Evolutionary conservation across 1,284 basidiomycete species (phyloP).

Genomic region (Athelia sp.): DNA sequence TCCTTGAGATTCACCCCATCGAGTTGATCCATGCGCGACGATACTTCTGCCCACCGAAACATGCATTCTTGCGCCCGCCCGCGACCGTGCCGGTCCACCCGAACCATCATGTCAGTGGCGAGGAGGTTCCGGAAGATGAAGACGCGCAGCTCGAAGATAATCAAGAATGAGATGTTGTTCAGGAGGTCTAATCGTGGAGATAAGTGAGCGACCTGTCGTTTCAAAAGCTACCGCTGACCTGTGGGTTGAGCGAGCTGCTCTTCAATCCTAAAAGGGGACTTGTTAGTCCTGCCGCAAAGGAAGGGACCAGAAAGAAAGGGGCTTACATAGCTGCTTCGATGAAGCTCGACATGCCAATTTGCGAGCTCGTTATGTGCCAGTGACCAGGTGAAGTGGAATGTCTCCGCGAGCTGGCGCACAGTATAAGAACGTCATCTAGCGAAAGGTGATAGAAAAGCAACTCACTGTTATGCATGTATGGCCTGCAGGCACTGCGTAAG

Average conservation of each 20-base stretch:
- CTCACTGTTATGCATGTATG: slow-evolving; percentile 85
- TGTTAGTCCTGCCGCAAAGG: slow-evolving; percentile 1
- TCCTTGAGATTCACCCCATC: slow-evolving; percentile 76
- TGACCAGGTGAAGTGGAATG: slow-evolving; percentile 79
- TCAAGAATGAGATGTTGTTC: slow-evolving; percentile 95
- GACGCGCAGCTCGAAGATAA: slow-evolving; percentile 90
- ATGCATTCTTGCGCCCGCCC: slow-evolving; percentile 26
- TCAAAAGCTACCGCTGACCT: slow-evolving; percentile 43
- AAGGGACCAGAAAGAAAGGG: neutral
- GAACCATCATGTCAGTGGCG: slow-evolving; percentile 43
- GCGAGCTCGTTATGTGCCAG: slow-evolving; percentile 76
- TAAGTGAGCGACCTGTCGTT: slow-evolving; percentile 74
- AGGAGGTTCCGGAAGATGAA: slow-evolving; percentile 87
- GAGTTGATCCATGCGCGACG: slow-evolving; percentile 78
- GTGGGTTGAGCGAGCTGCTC: slow-evolving; percentile 37
- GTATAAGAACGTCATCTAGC: slow-evolving; percentile 5
- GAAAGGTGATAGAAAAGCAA: slow-evolving; percentile 8
- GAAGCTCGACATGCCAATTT: slow-evolving; percentile 81
- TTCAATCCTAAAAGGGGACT: slow-evolving; percentile 42
- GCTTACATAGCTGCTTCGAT: slow-evolving; percentile 84
- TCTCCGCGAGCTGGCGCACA: slow-evolving; percentile 61
- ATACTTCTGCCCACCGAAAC: slow-evolving; percentile 70
- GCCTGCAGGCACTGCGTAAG: slow-evolving; percentile 75
- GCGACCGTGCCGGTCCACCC: slow-evolving; percentile 8
- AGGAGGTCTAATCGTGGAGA: slow-evolving; percentile 88